Percentiles rank a stretch among this genome's conserved stretches.
These are phyloP conservation scores for Trypanosoma caninum DNA, from an alignment of 208 protist genomes.

Conservation along the genomic window DNA sequence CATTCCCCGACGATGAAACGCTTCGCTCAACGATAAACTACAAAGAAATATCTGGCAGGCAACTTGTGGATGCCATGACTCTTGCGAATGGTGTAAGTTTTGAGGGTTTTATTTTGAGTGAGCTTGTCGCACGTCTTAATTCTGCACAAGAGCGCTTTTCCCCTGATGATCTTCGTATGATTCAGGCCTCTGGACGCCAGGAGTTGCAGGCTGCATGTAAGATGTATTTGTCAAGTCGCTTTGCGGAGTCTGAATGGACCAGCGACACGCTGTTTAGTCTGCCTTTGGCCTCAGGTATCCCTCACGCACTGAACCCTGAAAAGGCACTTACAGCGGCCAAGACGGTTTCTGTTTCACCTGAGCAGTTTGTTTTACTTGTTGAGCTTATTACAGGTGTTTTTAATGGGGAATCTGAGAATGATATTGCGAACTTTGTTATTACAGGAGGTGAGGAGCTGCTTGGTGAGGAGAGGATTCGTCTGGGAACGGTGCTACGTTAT, in stretches of 20 bases:
- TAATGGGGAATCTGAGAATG: slow-evolving; percentile 33
- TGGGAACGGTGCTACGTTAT: slow-evolving; percentile 47
- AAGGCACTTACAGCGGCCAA: slow-evolving; percentile 68
- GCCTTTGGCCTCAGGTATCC: slow-evolving; percentile 37
- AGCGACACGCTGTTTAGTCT: slow-evolving; percentile 67
- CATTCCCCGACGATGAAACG: slow-evolving; percentile 60
- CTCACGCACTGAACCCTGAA: slow-evolving; percentile 25
- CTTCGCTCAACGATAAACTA: slow-evolving; percentile 52
- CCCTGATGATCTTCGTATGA: slow-evolving; percentile 57
- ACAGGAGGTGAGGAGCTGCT: slow-evolving; percentile 56
- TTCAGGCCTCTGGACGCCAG: slow-evolving; percentile 39
- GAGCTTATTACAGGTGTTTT: slow-evolving; percentile 60
- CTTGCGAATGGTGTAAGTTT: slow-evolving; percentile 29
- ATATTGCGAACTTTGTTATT: slow-evolving; percentile 45
- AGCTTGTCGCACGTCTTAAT: slow-evolving; percentile 46
- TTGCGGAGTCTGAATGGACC: slow-evolving; percentile 63
- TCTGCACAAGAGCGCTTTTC: slow-evolving; percentile 42
- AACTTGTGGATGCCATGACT: slow-evolving; percentile 70
- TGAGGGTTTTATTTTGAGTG: slow-evolving; percentile 35
- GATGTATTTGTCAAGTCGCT: slow-evolving; percentile 47
- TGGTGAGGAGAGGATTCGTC: slow-evolving; percentile 9
- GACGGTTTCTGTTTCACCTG: slow-evolving; percentile 48
- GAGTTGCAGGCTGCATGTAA: slow-evolving; percentile 39
- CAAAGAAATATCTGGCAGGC: slow-evolving; percentile 43
- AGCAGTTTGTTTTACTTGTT: slow-evolving; percentile 70